Base-by-base conservation (phyloP, 441 rosid species). In the Flueggea neowawraea region DNA sequence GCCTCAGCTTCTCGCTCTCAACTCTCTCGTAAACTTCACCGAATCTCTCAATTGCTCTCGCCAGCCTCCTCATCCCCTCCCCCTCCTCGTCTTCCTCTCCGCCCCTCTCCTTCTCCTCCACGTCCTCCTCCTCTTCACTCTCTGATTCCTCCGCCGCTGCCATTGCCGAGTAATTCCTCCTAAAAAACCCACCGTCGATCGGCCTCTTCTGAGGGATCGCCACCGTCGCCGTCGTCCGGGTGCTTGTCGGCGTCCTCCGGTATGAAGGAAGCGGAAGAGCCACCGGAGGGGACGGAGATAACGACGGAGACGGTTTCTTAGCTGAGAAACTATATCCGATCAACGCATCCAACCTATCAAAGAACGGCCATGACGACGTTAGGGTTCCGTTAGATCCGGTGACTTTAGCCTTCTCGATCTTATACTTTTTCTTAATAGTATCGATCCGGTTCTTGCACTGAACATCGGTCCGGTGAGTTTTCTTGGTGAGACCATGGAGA, bases 361-460 rank as follows among this genome's bases (percentile, higher is more conserved):
- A 94, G 75, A 91, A 94, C 12, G 90, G 86, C 97, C 99, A 94
- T 0, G 83, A 58, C 2, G 78, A 66, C 31, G 74, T 39, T 49
- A 77, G 65, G 17, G 75, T 59, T 14, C 92, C 87, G 61, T 73
- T 76, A 51, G 91, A 80, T 10, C 14, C 12, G 50, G 81, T 51
- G 59, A 86, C 80, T 78, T 88, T 78, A 59, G 89, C 85, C 69
- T 84, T 94, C 89, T 94, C 99, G 75, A 79, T 69, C 85, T 91
- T 94, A 73, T 89, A 94, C 78, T 89, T 94, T 79, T 94, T 94
- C 89, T 94, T 91, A 32, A 94, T 75, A 39, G 99, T 91, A 60
- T 94, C 99, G 81, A 94, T 86, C 68, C 97, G 91, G 74, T 94
- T 94, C 79, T 94, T 94, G 58, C 99, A 91, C 86, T 91, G 99